Evolutionary conservation across 441 rosid genomes (phyloP).

Genomic region (Erodium trifolium): DNA sequence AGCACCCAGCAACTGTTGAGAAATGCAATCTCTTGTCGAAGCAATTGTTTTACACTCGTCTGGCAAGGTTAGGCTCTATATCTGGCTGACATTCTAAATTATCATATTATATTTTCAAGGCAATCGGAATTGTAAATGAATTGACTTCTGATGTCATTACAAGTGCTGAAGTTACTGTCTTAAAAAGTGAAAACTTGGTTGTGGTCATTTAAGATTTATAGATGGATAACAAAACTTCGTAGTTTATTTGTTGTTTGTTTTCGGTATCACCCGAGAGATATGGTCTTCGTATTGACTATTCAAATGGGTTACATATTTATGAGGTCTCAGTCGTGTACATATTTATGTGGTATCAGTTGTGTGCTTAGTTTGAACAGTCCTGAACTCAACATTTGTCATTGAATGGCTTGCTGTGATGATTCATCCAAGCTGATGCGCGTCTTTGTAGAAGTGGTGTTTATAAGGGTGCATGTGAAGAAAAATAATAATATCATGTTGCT

Average conservation of each 20-base stretch:
- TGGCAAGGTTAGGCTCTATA: no score
- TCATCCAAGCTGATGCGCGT: background rate
- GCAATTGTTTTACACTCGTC: no score
- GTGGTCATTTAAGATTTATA: background rate
- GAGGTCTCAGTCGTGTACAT: no score
- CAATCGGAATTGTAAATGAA: constrained; percentile 21
- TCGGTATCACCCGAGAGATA: background rate
- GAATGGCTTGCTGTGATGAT: background rate
- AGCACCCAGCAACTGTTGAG: no score
- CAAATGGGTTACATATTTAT: no score
- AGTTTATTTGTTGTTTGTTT: background rate
- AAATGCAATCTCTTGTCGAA: no score
- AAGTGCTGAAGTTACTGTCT: no score
- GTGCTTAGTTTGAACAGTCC: background rate
- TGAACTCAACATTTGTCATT: background rate
- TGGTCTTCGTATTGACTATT: background rate
- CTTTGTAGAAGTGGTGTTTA: background rate
- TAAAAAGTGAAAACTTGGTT: background rate
- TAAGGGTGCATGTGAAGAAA: background rate
- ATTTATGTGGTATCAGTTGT: no score
- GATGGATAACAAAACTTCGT: background rate
- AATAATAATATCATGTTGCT: background rate
- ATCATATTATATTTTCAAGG: constrained; percentile 8
- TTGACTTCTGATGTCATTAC: background rate
- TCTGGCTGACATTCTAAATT: no score